These are phyloP conservation scores for Candida xiaguanensis DNA, from an alignment of 805 yeast species.

Conservation along the genomic window DNA sequence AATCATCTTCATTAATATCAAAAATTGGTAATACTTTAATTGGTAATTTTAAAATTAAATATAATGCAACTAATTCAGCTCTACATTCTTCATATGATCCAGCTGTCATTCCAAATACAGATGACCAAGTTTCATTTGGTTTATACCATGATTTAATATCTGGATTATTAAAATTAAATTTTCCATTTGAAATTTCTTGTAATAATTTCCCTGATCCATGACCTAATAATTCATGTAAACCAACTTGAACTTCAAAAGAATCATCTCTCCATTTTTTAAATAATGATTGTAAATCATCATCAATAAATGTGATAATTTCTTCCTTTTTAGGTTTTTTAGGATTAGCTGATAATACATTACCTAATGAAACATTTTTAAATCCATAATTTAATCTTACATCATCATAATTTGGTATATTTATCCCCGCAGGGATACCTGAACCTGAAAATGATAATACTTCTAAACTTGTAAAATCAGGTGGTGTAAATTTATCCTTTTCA, in stretches of 20 bases:
- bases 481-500: slow-evolving; percentile 83
- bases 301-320: slow-evolving; percentile 65
- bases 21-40: slow-evolving; percentile 64
- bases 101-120: slow-evolving; percentile 74
- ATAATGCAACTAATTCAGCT: slow-evolving; percentile 88
- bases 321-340: slow-evolving; percentile 62
- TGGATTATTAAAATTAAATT: slow-evolving; percentile 65
- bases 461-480: slow-evolving; percentile 89
- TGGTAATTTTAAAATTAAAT: slow-evolving; percentile 62
- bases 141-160: slow-evolving; percentile 74
- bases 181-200: slow-evolving; percentile 50
- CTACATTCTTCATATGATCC: slow-evolving; percentile 93
- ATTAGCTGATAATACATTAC: slow-evolving; percentile 74
- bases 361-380: slow-evolving; percentile 85
- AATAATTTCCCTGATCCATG: slow-evolving; percentile 88
- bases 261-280: slow-evolving; percentile 73
- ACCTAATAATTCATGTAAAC: slow-evolving; percentile 86
- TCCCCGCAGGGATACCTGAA: slow-evolving; percentile 89
- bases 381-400: slow-evolving; percentile 82
- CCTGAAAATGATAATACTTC: slow-evolving; percentile 90
- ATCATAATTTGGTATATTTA: slow-evolving; percentile 89
- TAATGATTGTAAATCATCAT: slow-evolving; percentile 47
- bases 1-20: slow-evolving; percentile 59
- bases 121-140: slow-evolving; percentile 88
- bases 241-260: slow-evolving; percentile 90